Evolutionary conservation across 495 filamentous ascomycete genomes (phyloP).

Genomic region (Aspergillus taichungensis): DNA sequence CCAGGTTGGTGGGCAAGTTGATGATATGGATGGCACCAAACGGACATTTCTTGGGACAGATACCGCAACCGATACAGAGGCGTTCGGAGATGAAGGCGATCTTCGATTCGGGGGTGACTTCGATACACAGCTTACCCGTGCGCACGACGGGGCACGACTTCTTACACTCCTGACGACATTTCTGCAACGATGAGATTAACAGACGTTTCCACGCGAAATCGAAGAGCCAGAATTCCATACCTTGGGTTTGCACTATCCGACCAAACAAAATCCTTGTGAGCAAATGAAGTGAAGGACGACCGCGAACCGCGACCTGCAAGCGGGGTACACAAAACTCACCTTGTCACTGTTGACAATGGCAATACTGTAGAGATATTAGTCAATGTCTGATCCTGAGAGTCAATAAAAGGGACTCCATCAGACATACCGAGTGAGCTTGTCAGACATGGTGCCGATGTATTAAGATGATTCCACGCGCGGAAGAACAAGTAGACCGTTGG

Average conservation of each 20-base stretch:
- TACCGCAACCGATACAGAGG: constrained; percentile 96
- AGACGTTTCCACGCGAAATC: background rate
- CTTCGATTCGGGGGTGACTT: constrained; percentile 82
- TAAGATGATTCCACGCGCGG: constrained; percentile 14
- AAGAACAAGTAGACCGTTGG: constrained; percentile 1
- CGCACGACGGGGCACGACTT: constrained; percentile 97
- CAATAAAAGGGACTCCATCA: background rate
- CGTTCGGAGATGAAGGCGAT: constrained; percentile 97
- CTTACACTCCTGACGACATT: constrained; percentile 98
- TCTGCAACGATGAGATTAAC: constrained; percentile 33
- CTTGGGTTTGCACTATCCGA: constrained; percentile 88
- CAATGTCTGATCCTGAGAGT: constrained; percentile 1
- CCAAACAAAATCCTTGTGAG: constrained; percentile 23
- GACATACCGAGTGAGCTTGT: constrained; percentile 74
- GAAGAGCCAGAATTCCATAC: constrained; percentile 32
- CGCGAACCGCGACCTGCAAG: constrained; percentile 10
- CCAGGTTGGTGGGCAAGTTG: constrained; percentile 97
- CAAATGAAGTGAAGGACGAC: constrained; percentile 11
- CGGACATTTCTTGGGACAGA: constrained; percentile 98
- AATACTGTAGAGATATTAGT: constrained; percentile 52
- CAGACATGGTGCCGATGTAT: constrained; percentile 53
- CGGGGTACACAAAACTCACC: constrained; percentile 47
- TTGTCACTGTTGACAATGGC: constrained; percentile 97
- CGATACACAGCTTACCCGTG: constrained; percentile 93
- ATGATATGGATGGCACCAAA: constrained; percentile 99